Conservation (phyloP, 1,284 basidiomycete species). For the Malassezia brasiliensis region DNA sequence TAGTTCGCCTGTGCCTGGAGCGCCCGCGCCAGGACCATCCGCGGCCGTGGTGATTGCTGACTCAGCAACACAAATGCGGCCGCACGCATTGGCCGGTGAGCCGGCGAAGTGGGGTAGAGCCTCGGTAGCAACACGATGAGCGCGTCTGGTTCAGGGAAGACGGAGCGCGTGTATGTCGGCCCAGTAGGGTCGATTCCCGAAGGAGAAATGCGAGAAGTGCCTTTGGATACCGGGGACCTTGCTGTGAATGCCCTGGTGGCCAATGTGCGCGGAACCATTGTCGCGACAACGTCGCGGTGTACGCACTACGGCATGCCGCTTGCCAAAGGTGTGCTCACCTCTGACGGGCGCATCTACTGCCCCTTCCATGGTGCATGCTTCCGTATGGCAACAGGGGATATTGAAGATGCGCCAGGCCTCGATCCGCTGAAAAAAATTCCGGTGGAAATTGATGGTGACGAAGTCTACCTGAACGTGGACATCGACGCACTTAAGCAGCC, state of each 20-base stretch:
- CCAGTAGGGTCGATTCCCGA: constrained; percentile 21
- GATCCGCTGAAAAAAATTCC: constrained; percentile 74
- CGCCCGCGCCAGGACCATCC: too few relatives aligned
- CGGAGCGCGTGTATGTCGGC: constrained; percentile 7
- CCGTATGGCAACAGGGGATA: constrained; percentile 56
- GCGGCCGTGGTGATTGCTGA: background rate
- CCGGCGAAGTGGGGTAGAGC: too few relatives aligned
- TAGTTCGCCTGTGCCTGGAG: too few relatives aligned
- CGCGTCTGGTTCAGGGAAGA: background rate
- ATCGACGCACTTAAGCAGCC: constrained; percentile 55
- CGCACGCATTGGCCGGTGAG: too few relatives aligned
- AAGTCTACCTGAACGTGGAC: constrained; percentile 72
- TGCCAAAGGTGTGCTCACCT: constrained; percentile 69
- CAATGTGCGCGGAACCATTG: constrained; percentile 59
- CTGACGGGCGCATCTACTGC: constrained; percentile 66
- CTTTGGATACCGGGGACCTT: constrained; percentile 61
- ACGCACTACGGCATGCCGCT: constrained; percentile 76
- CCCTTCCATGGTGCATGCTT: constrained; percentile 93
- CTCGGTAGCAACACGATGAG: background rate
- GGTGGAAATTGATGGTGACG: constrained; percentile 58
- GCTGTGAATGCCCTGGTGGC: constrained; percentile 56
- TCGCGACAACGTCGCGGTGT: constrained; percentile 73
- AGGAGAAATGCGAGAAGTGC: constrained; percentile 59
- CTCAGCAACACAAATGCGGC: background rate
- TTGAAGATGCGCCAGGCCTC: constrained; percentile 81